Conservation (phyloP, 805 yeast species). For the Candida chauliodis region DNA sequence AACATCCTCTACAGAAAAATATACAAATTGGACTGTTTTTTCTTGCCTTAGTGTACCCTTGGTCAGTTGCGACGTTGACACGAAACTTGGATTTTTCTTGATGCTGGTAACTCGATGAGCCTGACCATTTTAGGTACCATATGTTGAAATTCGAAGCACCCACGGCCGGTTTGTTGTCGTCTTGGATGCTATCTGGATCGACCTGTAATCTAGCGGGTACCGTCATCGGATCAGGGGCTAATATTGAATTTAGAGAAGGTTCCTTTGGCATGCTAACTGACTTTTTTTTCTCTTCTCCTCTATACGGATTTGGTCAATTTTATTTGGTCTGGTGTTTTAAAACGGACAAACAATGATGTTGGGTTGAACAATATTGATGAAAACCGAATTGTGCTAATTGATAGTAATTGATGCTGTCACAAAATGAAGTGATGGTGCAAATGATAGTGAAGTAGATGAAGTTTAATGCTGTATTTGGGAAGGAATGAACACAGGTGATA, state of each 20-base stretch:
- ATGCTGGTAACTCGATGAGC: conserved; percentile 31
- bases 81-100: conserved; percentile 50
- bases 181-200: conserved; percentile 52
- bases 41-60: conserved; percentile 75
- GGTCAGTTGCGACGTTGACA: conserved; percentile 57
- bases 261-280: background rate
- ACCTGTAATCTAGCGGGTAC: conserved; percentile 71
- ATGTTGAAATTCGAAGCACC: conserved; percentile 73
- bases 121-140: conserved; percentile 90
- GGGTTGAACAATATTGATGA: no score
- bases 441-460: no score
- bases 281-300: background rate
- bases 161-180: conserved; percentile 67
- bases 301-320: no score
- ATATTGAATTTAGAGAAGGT: conserved; percentile 2
- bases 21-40: conserved; percentile 57
- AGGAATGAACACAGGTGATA: no score
- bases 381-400: no score
- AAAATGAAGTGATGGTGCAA: no score
- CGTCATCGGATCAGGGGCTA: conserved; percentile 1
- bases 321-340: no score
- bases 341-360: no score
- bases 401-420: no score
- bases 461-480: no score
- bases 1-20: conserved; percentile 86